Evolutionary conservation across 148 eudicot genomes (phyloP).

Genomic region (Rhododendron ferrugineum): DNA sequence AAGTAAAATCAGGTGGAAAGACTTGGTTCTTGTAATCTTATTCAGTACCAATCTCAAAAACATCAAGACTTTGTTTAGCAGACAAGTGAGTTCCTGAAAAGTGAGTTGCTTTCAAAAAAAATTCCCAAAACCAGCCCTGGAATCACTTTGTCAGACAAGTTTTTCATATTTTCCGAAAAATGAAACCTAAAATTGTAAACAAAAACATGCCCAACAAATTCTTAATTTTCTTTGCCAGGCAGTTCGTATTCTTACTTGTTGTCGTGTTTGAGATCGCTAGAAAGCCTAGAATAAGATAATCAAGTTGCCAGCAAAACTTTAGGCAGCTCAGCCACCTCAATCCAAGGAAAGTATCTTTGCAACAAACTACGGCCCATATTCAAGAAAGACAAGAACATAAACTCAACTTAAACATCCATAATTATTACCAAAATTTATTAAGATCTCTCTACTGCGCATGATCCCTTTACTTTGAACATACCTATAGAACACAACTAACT

Average conservation of each 20-base stretch:
- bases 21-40: background rate
- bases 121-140: background rate
- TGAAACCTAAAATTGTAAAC: no score
- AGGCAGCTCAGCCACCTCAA: background rate
- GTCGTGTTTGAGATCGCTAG: background rate
- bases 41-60: background rate
- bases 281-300: background rate
- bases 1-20: background rate
- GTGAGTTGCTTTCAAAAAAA: background rate
- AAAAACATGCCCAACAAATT: background rate
- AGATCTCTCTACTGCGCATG: background rate
- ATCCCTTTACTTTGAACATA: background rate
- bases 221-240: background rate
- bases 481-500: background rate
- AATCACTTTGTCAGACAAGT: background rate
- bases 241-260: background rate
- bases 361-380: background rate
- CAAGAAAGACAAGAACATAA: background rate
- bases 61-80: no score
- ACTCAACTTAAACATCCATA: background rate
- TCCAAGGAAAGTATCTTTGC: background rate
- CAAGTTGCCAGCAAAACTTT: background rate
- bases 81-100: background rate
- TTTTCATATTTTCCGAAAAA: background rate
- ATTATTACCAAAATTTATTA: conserved; percentile 20